Conservation (phyloP, 352 stramenopile genomes). For the Globisporangium megalacanthum region DNA sequence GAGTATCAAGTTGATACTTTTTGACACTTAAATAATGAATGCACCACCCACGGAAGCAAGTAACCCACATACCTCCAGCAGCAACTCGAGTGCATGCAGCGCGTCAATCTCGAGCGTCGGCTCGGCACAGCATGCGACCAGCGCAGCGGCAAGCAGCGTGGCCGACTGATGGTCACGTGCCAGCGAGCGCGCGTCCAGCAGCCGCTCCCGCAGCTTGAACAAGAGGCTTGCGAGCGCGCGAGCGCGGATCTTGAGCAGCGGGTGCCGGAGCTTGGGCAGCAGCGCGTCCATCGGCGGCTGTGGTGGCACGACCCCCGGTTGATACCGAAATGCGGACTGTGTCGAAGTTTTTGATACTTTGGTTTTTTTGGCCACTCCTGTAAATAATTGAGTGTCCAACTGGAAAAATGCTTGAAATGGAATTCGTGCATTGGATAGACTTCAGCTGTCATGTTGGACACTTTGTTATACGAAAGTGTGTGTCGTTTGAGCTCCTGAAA, state of each 20-base stretch:
- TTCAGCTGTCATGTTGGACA: too few relatives aligned
- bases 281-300: conserved; percentile 13
- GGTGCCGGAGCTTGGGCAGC: conserved; percentile 56
- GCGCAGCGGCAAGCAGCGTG: conserved; percentile 20
- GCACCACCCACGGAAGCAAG: neutral
- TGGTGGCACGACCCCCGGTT: too few relatives aligned
- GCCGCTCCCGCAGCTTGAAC: conserved; percentile 61
- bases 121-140: conserved; percentile 37
- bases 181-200: conserved; percentile 34
- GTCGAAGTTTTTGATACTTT: neutral
- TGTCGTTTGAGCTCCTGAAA: too few relatives aligned
- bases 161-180: conserved; percentile 16
- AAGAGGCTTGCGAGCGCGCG: conserved; percentile 51
- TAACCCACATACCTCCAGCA: conserved; percentile 19
- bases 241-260: conserved; percentile 49
- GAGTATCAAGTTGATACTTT: neutral
- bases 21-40: neutral
- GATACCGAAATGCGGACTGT: too few relatives aligned
- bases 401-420: too few relatives aligned
- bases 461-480: too few relatives aligned
- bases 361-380: too few relatives aligned
- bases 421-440: too few relatives aligned
- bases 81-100: conserved; percentile 47
- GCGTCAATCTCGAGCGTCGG: conserved; percentile 37
- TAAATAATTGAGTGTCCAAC: too few relatives aligned